Evolutionary conservation across 352 stramenopile species (phyloP), one percentile per base, ranked within the genome.

Genomic region (Phytophthora sp.): DNA sequence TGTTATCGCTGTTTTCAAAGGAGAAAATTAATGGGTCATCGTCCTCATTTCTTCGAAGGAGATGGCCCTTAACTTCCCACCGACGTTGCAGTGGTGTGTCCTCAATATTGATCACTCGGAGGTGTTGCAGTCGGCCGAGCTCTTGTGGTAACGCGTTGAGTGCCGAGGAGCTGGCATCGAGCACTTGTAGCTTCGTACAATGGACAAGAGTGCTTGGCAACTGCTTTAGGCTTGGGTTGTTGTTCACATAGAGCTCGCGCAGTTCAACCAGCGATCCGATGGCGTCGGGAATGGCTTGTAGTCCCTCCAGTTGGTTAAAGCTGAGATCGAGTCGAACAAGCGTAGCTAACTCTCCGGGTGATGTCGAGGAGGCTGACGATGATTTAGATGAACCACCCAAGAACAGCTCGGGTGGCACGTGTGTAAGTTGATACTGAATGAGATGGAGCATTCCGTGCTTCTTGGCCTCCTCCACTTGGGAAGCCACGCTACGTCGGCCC

Each of bases 211-310:
- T 46, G 3, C 58, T 27, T 3, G 88, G 87, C 4, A 97, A 43
- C 0, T 38, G 34, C 18, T 54, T 43, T 3, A 97, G 78, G 6
- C 65, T 57, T 5, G 84, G 87, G 48, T 97, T 97, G 50, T 93
- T 74, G 56, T 93, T 95, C 24, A 97, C 59, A 70, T 87, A 96
- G 11, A 97, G 74, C 48, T 90, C 66, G 41, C 88, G 82, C 6
- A 97, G 81, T 18, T 59, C 63, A 23, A 61, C 41, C 23, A 97
- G 74, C 5, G 62, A 50, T 18, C 74, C 66, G 35, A 97, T 76
- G 6, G 70, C 58, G 27, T 85, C 72, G 0, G 88, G 85, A 7
- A 97, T 62, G 2, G 61, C 49, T 21, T 66, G 35, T 10, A 41
- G 48, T 24, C 65, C 59, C 27, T 70, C 44, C 13, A 97, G 58